Conservation (phyloP, 768 basidiomycete species). For the Amanita muscaria region DNA sequence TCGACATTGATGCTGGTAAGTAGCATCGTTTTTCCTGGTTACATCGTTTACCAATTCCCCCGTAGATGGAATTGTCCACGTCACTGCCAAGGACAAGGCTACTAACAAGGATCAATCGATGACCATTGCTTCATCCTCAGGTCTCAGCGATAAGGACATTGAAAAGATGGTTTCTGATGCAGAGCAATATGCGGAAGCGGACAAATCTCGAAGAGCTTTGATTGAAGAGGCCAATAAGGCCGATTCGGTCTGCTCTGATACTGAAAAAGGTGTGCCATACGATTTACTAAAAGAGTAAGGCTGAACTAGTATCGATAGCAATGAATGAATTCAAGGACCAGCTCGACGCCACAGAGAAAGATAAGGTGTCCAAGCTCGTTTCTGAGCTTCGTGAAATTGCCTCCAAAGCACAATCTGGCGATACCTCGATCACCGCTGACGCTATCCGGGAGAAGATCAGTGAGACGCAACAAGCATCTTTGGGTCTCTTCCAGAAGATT, state of each 20-base stretch:
- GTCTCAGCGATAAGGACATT: slow-evolving; percentile 93
- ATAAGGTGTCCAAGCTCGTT: slow-evolving; percentile 86
- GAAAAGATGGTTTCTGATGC: slow-evolving; percentile 95
- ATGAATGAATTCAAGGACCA: slow-evolving; percentile 98
- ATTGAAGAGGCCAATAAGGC: slow-evolving; percentile 98
- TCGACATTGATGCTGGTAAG: slow-evolving; percentile 94
- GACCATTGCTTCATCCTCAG: slow-evolving; percentile 97
- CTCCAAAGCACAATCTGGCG: slow-evolving; percentile 82
- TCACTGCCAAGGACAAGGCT: slow-evolving; percentile 91
- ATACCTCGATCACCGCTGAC: slow-evolving; percentile 74
- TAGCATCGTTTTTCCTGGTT: slow-evolving; percentile 1
- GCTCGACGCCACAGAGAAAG: slow-evolving; percentile 85
- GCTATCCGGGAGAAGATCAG: slow-evolving; percentile 86
- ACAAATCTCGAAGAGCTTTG: slow-evolving; percentile 77
- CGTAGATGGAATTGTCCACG: slow-evolving; percentile 91
- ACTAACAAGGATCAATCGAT: slow-evolving; percentile 87
- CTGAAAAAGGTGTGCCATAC: slow-evolving; percentile 72
- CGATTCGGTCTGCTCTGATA: slow-evolving; percentile 88
- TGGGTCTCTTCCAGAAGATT: slow-evolving; percentile 96
- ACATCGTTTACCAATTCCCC: slow-evolving; percentile 6
- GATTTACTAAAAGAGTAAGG: neutral
- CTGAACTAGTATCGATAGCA: slow-evolving; percentile 34
- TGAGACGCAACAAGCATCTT: slow-evolving; percentile 90
- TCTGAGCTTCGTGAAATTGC: slow-evolving; percentile 83
- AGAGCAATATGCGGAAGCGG: slow-evolving; percentile 88